Percentiles rank a stretch among this genome's conserved stretches.
Conservation (phyloP, 164 flowering plant species). For the Dillenia suffruticosa region DNA sequence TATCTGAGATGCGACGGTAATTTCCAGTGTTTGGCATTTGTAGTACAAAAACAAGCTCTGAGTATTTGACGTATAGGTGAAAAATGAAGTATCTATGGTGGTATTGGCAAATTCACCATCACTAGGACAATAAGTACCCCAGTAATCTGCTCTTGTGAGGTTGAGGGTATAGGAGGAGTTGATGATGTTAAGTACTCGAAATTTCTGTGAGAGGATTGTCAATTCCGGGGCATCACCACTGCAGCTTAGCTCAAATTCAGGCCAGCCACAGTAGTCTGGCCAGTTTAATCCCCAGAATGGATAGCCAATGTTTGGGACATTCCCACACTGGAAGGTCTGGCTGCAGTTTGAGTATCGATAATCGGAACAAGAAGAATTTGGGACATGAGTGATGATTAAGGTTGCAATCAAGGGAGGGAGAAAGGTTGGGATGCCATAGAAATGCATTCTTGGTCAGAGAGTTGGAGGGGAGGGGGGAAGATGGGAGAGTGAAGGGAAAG, state of each 20-base stretch:
- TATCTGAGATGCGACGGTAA: too few species aligned
- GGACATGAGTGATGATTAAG: slow-evolving; percentile 1
- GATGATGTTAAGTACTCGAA: slow-evolving; percentile 20
- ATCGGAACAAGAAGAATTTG: slow-evolving; percentile 6
- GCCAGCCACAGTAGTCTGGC: too few species aligned
- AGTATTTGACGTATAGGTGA: not conserved
- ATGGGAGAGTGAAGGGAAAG: too few species aligned
- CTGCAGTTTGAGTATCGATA: too few species aligned
- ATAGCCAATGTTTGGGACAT: too few species aligned
- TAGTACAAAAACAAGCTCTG: too few species aligned
- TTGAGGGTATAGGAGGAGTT: not conserved
- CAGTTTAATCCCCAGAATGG: too few species aligned
- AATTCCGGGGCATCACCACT: slow-evolving; percentile 7
- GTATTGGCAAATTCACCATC: not conserved
- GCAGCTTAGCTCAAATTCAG: too few species aligned
- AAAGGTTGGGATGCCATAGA: not conserved
- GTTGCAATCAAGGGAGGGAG: not conserved
- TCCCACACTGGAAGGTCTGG: too few species aligned
- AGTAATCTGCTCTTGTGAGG: slow-evolving; percentile 27
- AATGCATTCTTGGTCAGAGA: too few species aligned
- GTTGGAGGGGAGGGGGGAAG: too few species aligned
- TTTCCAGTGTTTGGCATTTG: too few species aligned
- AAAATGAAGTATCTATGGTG: slow-evolving; percentile 9
- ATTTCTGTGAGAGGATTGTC: slow-evolving; percentile 4
- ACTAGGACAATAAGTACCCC: slow-evolving; percentile 13